Base-by-base conservation (phyloP, 192 early-diverging fungal genomes). In the Linnemannia hyalina region DNA sequence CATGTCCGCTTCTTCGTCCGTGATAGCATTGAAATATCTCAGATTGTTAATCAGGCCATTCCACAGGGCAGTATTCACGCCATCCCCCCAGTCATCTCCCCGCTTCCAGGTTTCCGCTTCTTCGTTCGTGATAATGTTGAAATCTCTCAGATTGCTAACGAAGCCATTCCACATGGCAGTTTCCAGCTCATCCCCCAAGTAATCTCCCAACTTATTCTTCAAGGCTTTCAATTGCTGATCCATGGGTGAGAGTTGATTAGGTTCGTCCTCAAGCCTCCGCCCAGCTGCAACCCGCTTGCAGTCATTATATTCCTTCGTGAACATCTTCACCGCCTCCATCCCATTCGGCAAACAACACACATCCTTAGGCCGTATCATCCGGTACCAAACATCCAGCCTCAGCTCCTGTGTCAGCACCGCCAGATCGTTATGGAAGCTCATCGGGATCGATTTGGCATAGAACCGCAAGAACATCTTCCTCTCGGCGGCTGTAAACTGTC, bases 391-490 rank as follows among this genome's bases (percentile, higher is more conserved):
- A 49, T 49, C 38, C 23, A 35, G 5, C 13, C 78, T 22, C 22
- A 80, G 22, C 7, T 68, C 13, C 18, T 36, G 6, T 20, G 73
- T 52, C 16, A 80, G 49, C n/a, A 63, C 22, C 29, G 79, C 79
- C 11, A 80, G 46, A 32, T 80, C 79, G 26, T 80, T 60, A 9
- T 74, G 54, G 20, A 49, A 73, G 1, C 15, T 29, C 6, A 1
- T 22, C 4, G 71, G 57, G 6, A 80, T 73, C 1, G 29, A 18
- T 38, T 68, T 44, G 6, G 57, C 60, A 80, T 80, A 80, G 26
- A 1, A 10, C 60, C 60, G 60, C n/a, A 74, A 47, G 54, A 80
- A 80, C 11, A 47, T 8, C 20, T 74, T 11, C 3, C n/a, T 22
- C 11, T 78, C 49, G 7, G 22, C 8, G 5, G 1, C 35, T 4